Conservation (phyloP, 1,284 basidiomycete genomes). For the Naganishia liquefaciens region DNA sequence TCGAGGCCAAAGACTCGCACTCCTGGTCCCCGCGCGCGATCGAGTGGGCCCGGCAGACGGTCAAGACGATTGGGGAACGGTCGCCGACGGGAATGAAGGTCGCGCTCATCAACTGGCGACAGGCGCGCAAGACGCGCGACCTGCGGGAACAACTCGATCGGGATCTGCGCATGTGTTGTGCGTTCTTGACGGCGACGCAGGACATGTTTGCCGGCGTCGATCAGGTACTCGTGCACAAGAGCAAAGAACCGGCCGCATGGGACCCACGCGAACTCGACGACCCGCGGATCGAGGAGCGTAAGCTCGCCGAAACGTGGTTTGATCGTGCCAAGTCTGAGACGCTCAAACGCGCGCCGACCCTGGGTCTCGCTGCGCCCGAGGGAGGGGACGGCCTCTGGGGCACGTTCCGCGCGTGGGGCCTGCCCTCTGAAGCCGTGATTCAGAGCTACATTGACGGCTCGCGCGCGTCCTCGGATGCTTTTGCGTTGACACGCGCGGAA, state of each 20-base stretch:
- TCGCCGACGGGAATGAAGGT: slow-evolving; percentile 90
- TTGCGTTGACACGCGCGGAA: slow-evolving; percentile 48
- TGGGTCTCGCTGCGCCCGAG: slow-evolving; percentile 35
- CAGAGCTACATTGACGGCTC: slow-evolving; percentile 45
- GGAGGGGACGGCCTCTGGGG: slow-evolving; percentile 43
- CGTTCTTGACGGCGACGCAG: slow-evolving; percentile 71
- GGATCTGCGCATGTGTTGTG: slow-evolving; percentile 76
- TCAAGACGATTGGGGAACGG: slow-evolving; percentile 65
- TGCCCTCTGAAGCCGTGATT: slow-evolving; percentile 48
- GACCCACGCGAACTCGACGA: slow-evolving; percentile 62
- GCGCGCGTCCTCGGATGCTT: slow-evolving; percentile 47
- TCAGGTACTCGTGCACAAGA: slow-evolving; percentile 70
- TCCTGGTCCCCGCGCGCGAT: slow-evolving; percentile 58
- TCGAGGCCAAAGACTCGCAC: slow-evolving; percentile 45
- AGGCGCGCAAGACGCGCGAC: slow-evolving; percentile 62
- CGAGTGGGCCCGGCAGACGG: slow-evolving; percentile 73
- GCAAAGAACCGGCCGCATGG: slow-evolving; percentile 48
- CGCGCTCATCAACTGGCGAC: slow-evolving; percentile 72
- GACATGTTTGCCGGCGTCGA: slow-evolving; percentile 82
- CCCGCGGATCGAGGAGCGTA: slow-evolving; percentile 57
- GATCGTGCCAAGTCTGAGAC: slow-evolving; percentile 49
- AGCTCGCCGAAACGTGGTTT: slow-evolving; percentile 60
- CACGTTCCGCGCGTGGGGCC: slow-evolving; percentile 49
- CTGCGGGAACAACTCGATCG: slow-evolving; percentile 72
- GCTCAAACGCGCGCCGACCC: slow-evolving; percentile 53